These are phyloP conservation scores for Mycena haematopus DNA, from an alignment of 768 basidiomycete species.

Conservation along the genomic window DNA sequence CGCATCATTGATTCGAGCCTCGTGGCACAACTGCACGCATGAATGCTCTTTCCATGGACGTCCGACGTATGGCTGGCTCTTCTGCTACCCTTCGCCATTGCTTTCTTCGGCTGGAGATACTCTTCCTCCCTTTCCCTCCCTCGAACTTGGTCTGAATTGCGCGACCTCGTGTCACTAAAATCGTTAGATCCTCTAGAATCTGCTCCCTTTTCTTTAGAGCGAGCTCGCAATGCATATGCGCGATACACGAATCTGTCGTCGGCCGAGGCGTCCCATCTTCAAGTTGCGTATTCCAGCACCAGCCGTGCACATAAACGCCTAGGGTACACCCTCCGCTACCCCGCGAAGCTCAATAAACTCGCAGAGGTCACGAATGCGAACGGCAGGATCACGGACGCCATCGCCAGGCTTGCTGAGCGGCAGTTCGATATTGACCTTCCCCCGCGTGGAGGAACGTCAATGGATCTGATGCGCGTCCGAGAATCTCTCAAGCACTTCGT, in stretches of 20 bases:
- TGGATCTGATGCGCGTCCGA: constrained; percentile 55
- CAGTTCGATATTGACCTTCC: constrained; percentile 39
- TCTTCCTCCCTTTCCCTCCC: constrained; percentile 29
- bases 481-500: constrained; percentile 74
- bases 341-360: constrained; percentile 55
- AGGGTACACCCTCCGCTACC: constrained; percentile 59
- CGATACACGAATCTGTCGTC: constrained; percentile 50
- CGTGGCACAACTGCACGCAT: neutral
- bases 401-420: constrained; percentile 45
- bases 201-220: constrained; percentile 51
- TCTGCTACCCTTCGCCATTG: constrained; percentile 46
- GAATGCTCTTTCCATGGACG: constrained; percentile 25
- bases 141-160: constrained; percentile 35
- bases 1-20: neutral
- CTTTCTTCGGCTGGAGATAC: constrained; percentile 39
- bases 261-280: constrained; percentile 50
- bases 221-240: constrained; percentile 51
- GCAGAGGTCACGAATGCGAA: constrained; percentile 49
- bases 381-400: constrained; percentile 44
- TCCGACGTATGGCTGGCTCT: constrained; percentile 48
- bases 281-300: constrained; percentile 49
- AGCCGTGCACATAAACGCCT: constrained; percentile 54
- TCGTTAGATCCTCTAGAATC: constrained; percentile 29
- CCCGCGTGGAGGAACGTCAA: constrained; percentile 26
- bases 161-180: constrained; percentile 36